Conservation (phyloP, 2,329 filamentous ascomycete species). For the Pseudonectria buxi region DNA sequence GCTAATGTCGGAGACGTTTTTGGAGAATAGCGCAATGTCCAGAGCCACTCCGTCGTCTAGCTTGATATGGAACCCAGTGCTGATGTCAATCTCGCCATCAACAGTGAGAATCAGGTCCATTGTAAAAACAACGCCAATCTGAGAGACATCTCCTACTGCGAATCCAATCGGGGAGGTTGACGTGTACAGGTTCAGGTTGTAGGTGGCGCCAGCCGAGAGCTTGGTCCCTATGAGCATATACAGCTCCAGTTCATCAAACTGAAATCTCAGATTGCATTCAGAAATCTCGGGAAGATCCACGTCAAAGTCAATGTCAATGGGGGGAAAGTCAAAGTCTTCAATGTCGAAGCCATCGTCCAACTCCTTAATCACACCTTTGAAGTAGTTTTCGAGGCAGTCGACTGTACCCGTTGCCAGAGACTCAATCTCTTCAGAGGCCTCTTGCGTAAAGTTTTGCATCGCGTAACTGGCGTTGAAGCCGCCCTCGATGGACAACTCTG, state of each 20-base stretch:
- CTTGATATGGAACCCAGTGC: conserved; percentile 48
- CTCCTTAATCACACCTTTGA: conserved; percentile 1
- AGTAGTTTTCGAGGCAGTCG: conserved; percentile 6
- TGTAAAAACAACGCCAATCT: conserved; percentile 40
- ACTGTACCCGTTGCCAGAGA: too few relatives aligned
- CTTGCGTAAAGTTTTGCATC: conserved; percentile 3
- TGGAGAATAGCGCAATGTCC: conserved; percentile 43
- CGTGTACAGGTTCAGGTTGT: conserved; percentile 8
- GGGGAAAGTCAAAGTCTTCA: conserved; percentile 6
- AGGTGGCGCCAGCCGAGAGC: conserved; percentile 7
- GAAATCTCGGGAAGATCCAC: conserved; percentile 7
- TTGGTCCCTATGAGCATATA: conserved; percentile 11
- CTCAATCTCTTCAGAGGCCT: conserved; percentile 25
- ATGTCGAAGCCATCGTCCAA: conserved; percentile 7
- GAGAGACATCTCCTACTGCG: conserved; percentile 28
- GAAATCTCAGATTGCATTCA: conserved; percentile 7
- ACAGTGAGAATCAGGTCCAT: conserved; percentile 47
- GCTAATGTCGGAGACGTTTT: conserved; percentile 39
- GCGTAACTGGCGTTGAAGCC: conserved; percentile 4
- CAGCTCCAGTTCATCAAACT: conserved; percentile 9
- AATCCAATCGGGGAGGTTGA: conserved; percentile 5
- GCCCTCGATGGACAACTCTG: conserved; percentile 3
- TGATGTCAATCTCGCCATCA: conserved; percentile 41
- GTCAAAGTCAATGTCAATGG: conserved; percentile 7
- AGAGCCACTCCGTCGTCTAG: conserved; percentile 44